A percentile compares a stretch with the other conserved stretches of the same genome.
These are phyloP conservation scores for Epichloe gansuensis DNA, from an alignment of 2,329 filamentous ascomycete genomes.

Conservation along the genomic window DNA sequence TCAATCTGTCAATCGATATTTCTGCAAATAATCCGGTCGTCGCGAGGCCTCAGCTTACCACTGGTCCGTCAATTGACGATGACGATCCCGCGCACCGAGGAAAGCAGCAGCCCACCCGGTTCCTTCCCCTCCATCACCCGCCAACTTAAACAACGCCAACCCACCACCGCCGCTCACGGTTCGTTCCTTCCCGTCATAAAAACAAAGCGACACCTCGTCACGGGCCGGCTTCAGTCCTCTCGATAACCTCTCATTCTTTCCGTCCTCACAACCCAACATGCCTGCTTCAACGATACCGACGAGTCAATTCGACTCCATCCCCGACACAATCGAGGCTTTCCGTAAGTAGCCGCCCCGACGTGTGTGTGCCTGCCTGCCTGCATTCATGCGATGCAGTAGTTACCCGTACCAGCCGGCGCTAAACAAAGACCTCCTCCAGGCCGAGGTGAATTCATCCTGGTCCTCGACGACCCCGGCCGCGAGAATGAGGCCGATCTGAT, in stretches of 20 bases:
- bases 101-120: no score
- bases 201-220: neutral
- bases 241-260: slow-evolving; percentile 4
- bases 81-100: no score
- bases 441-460: slow-evolving; percentile 84
- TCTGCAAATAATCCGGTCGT: no score
- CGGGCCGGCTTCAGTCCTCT: neutral
- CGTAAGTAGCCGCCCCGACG: slow-evolving; percentile 31
- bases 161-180: no score
- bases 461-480: slow-evolving; percentile 81
- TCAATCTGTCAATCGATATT: no score
- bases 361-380: neutral
- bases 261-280: slow-evolving; percentile 25
- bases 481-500: slow-evolving; percentile 99
- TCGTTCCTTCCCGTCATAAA: no score
- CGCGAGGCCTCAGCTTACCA: no score
- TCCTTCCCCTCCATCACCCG: no score
- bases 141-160: no score
- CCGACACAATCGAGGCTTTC: slow-evolving; percentile 51
- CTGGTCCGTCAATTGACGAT: no score
- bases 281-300: slow-evolving; percentile 35
- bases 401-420: slow-evolving; percentile 1
- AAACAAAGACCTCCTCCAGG: slow-evolving; percentile 26
- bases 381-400: neutral
- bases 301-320: slow-evolving; percentile 50